A percentile compares a stretch with the other conserved stretches of the same genome.
phyloP scores from a whole-genome alignment of 2,329 filamentous ascomycete genomes.

The Ceratocystiopsis sp. region DNA sequence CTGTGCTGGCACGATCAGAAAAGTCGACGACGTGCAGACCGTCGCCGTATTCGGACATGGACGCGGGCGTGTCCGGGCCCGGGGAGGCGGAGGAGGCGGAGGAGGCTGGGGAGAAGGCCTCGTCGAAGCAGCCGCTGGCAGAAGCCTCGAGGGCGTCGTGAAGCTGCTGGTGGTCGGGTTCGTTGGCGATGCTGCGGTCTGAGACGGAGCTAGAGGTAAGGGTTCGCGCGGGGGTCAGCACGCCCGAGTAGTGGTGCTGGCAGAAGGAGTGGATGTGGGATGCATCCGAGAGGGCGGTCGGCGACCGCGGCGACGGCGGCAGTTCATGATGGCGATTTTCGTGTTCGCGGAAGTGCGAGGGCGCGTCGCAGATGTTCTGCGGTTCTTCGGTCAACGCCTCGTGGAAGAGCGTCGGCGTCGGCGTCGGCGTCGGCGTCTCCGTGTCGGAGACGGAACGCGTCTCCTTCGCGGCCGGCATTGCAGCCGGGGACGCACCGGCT shows the following conservation, averaged over 20 bases:
- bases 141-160: conserved; percentile 3
- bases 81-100: conserved; percentile 21
- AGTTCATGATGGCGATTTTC: conserved; percentile 15
- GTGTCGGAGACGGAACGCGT: no score
- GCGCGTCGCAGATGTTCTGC: conserved; percentile 13
- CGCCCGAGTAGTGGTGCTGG: conserved; percentile 17
- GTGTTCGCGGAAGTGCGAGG: conserved; percentile 7
- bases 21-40: no score
- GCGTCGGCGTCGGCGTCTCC: no score
- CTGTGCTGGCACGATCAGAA: no score
- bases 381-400: conserved; percentile 30
- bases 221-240: conserved; percentile 26
- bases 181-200: conserved; percentile 22
- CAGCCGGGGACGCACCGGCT: no score
- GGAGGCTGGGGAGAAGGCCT: no score
- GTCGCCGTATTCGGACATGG: conserved; percentile 21
- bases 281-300: conserved; percentile 18
- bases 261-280: conserved; percentile 19
- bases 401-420: conserved; percentile 20
- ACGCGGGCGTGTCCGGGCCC: conserved; percentile 26
- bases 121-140: no score
- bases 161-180: background rate
- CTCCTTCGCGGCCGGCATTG: no score
- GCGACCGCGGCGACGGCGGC: conserved; percentile 25
- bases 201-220: conserved; percentile 33